Base-by-base conservation (phyloP, 192 early-diverging fungal genomes). In the Linnemannia elongata region DNA sequence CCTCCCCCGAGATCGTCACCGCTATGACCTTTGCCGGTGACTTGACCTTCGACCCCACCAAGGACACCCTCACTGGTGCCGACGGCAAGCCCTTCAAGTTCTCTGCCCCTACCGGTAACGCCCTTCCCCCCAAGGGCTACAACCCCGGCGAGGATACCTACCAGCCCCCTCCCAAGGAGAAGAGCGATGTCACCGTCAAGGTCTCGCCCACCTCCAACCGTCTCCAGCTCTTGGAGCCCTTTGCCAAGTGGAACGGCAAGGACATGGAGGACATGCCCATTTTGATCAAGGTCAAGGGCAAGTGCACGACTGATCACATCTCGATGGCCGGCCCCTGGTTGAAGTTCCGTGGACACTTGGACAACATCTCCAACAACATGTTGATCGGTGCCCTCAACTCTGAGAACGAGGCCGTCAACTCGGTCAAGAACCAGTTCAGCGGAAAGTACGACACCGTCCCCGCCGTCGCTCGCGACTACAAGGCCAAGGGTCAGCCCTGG, bases 221-320 rank as follows among this genome's bases (percentile, higher is more conserved):
- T 82, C 94, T 99, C 81, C 98, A 99, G 93, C 91, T 86, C 49
- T 80, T 86, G 78, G 88, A 92, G 87, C 96, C 97, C 27, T 99
- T 99, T 89, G 81, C 77, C 72, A 89, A 95, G 82, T 99, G 97
- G 97, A 89, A 97, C 90, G 96, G 97, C 82, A 91, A 95, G 85
- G 97, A 99, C 78, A 91, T 96, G 77, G 89, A 92, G 78, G 88
- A 96, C 73, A 82, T 97, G 42, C 94, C 94, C 39, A 93, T 99
- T 42, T 94, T 99, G 88, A 97, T 98, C 89, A 99, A 99, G 93
- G 97, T 95, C 80, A 93, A 94, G 88, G 98, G 98, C 88, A 99
- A 99, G 93, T 99, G 98, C 93, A 99, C 98, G 36, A 99, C 98
- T 33, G 98, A 99, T 90, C 98, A 99, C 91, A 99, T 99, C 85